Evolutionary conservation across 805 yeast genomes (phyloP), one percentile per base, ranked within the genome.

Genomic region (Candida hungchunana): DNA sequence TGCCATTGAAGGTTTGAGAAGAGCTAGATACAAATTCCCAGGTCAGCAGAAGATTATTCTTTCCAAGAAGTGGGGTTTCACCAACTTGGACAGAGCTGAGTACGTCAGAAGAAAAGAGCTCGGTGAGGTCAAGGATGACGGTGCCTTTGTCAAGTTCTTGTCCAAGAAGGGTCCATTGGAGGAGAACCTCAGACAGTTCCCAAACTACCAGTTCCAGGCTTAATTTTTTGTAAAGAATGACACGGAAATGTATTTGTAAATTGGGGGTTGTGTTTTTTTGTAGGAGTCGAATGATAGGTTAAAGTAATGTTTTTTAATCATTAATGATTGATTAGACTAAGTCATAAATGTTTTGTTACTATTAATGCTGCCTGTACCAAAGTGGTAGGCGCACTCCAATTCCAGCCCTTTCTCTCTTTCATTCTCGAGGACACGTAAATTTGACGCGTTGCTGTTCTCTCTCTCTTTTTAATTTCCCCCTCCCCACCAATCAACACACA

Each of bases 51-150:
- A 82, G 81, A 93, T 93, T 68, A 93, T 93, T 65, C 75, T 93
- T 73, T 93, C 99, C 59, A 93, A 93, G 94, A 93, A 93, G 77
- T 93, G 99, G 99, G 99, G 99, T 77, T 93, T 93, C 97, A 93
- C 99, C 73, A 85, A 84, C 72, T 83, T 93, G 67, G 79, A 90
- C 94, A 86, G 98, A 77, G 95, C 76, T 44, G 97, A 93, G 64
- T 93, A 90, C 83, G 79, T 75, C 63, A 86, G 82, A 76, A 88
- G 93, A 78, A 83, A 84, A 71, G 84, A 87, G 30, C 42, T 52
- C 66, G 96, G 96, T 77, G 96, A 90, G 78, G 95, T 93, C 67
- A 86, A 86, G 77, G 97, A 90, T 63, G 99, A 93, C 64, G 99
- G 99, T 84, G 95, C 98, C 69, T 93, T 82, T 76, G 97, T 93